Conservation (phyloP, 139 green algal species). For the Coccomyxa sp. region DNA sequence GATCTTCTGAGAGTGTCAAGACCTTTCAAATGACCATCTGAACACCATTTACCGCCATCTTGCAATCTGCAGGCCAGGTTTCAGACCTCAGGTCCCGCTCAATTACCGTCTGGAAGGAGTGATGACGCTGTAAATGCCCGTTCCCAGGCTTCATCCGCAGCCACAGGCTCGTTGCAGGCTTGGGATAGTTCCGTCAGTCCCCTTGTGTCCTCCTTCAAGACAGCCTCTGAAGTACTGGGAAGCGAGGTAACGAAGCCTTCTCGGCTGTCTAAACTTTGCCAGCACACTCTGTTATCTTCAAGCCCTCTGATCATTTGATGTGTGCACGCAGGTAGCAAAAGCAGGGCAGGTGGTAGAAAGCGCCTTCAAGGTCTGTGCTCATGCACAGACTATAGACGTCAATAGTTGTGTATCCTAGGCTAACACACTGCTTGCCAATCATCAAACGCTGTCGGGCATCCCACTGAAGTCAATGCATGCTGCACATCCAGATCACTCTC, state of each 20-base stretch:
- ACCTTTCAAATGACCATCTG: neutral
- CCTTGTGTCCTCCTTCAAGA: too few relatives aligned
- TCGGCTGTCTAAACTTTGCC: too few relatives aligned
- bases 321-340: slow-evolving; percentile 27
- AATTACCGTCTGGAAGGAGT: neutral
- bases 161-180: too few relatives aligned
- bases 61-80: neutral
- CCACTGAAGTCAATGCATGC: neutral
- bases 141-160: too few relatives aligned
- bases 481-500: neutral
- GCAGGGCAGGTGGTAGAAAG: slow-evolving; percentile 25
- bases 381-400: too few relatives aligned
- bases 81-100: slow-evolving; percentile 1
- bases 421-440: too few relatives aligned
- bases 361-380: slow-evolving; percentile 30
- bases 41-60: neutral
- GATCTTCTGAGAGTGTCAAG: neutral
- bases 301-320: neutral
- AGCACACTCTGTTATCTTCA: too few relatives aligned
- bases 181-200: too few relatives aligned
- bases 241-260: too few relatives aligned
- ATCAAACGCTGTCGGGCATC: neutral
- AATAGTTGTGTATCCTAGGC: too few relatives aligned
- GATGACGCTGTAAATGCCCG: neutral
- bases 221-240: too few relatives aligned